Conservation (phyloP, 148 eudicot species). For the Chenopodium berlandieri region DNA sequence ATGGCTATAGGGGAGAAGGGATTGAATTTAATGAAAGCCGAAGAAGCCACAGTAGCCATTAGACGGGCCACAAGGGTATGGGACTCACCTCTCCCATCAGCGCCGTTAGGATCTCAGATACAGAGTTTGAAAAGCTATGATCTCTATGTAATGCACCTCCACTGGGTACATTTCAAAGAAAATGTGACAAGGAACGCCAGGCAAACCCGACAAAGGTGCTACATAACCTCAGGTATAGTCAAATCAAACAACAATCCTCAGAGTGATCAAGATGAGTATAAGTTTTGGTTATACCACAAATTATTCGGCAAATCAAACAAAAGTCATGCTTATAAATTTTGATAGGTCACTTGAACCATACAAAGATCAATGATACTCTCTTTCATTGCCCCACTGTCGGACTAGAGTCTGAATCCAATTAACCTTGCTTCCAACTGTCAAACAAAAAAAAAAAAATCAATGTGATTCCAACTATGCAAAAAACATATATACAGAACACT, state of each 20-base stretch:
- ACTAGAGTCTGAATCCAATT: slow-evolving; percentile 9
- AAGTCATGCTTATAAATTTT: neutral
- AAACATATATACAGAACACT: neutral
- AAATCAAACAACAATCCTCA: neutral
- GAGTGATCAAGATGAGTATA: neutral
- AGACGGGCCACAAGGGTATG: neutral
- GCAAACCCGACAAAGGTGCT: neutral
- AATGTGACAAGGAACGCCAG: neutral
- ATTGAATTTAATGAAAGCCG: neutral
- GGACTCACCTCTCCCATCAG: neutral
- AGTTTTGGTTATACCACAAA: neutral
- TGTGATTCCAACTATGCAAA: neutral
- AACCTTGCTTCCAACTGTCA: slow-evolving; percentile 11
- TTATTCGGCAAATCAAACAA: neutral
- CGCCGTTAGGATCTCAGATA: neutral
- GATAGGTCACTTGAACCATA: neutral
- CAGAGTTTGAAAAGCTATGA: neutral
- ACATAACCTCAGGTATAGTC: neutral
- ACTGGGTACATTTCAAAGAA: neutral
- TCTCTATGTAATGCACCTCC: neutral
- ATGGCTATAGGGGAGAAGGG: neutral
- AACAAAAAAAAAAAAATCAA: neutral
- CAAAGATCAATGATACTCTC: neutral
- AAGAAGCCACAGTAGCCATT: neutral
- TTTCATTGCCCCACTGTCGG: neutral